Percentiles rank a stretch among this genome's conserved stretches.
Evolutionary conservation across 2,329 filamentous ascomycete genomes (phyloP).

Genomic region (Colletotrichum costaricense): DNA sequence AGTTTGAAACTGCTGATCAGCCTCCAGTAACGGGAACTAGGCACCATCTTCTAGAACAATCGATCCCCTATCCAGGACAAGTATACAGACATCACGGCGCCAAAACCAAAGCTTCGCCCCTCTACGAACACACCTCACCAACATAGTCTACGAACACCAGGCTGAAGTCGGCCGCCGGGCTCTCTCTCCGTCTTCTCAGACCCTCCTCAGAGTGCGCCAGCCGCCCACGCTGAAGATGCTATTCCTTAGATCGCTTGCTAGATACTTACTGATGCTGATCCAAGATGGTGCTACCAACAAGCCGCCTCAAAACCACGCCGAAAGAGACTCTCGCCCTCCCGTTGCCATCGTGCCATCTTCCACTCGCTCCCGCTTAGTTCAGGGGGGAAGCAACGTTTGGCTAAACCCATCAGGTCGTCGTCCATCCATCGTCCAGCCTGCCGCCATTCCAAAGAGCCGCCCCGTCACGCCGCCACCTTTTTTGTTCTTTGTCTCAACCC

Average conservation of each 20-base stretch:
- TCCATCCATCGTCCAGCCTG: neutral
- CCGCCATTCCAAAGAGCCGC: neutral
- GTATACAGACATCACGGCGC: neutral
- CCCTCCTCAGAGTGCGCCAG: neutral
- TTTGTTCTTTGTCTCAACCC: slow-evolving; percentile 5
- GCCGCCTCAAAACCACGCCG: neutral
- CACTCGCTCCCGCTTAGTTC: neutral
- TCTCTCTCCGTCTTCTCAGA: neutral
- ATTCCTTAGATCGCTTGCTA: neutral
- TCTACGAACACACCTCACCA: neutral
- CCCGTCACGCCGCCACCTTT: neutral
- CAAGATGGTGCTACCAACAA: neutral
- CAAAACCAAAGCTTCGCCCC: neutral
- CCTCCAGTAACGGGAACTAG: neutral
- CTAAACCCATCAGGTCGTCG: neutral
- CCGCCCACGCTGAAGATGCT: neutral
- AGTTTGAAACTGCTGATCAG: neutral
- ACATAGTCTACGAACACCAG: neutral
- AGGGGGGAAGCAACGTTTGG: neutral
- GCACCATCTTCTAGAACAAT: neutral
- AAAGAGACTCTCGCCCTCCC: neutral
- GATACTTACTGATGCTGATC: neutral
- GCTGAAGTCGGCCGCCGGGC: neutral
- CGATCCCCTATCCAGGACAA: neutral
- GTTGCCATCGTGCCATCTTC: neutral